Base-by-base conservation (phyloP, 169 alveolate species). In the Plasmodium cynomolgi region DNA sequence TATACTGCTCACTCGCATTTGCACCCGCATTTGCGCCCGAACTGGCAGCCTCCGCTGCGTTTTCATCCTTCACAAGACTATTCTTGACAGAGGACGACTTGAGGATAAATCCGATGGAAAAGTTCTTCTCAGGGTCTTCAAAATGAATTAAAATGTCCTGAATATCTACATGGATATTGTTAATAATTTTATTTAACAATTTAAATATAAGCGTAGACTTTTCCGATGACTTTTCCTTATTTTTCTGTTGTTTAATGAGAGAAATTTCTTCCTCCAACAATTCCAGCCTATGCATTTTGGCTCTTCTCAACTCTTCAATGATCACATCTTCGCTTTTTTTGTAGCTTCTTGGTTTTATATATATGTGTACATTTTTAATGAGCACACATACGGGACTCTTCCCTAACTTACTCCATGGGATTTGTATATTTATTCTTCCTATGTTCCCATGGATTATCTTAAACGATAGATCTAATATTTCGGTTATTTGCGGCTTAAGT, bases 341-440 rank as follows among this genome's bases (percentile, higher is more conserved):
- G 44, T 81, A 85, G 20, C 95, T 82, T 39, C 95, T 80, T 26
- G 97, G 97, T 82, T 96, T 97, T 33, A 97, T 92, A 85, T 95
- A 92, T 58, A 97, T 81, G 84, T 97, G 96, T 23, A 96, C 97
- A 47, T 96, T 95, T 75, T 96, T 96, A 29, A 97, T 94, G 31
- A 96, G 94, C 20, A 97, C 95, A 90, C 94, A 91, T n/a, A 97
- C 97, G 11, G 98, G 98, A 11, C 96, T 95, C 26, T 96, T 81
- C 39, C 97, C 98, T 74, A 97, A 91, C 73, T 96, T 95, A 23
- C 97, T 93, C 98, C 98, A 97, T 84, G 98, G 97, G 23, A 97
- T 96, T 47, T 92, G 96, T 47, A 97, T 95, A 17, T 93, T 96
- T 74, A 97, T 91, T 54, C 97, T 84, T n/a, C 97, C 97, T 54